A percentile compares a stretch with the other conserved stretches of the same genome.
These are phyloP conservation scores for Fusarium tupiense DNA, from an alignment of 2,329 filamentous ascomycete species.

Conservation along the genomic window DNA sequence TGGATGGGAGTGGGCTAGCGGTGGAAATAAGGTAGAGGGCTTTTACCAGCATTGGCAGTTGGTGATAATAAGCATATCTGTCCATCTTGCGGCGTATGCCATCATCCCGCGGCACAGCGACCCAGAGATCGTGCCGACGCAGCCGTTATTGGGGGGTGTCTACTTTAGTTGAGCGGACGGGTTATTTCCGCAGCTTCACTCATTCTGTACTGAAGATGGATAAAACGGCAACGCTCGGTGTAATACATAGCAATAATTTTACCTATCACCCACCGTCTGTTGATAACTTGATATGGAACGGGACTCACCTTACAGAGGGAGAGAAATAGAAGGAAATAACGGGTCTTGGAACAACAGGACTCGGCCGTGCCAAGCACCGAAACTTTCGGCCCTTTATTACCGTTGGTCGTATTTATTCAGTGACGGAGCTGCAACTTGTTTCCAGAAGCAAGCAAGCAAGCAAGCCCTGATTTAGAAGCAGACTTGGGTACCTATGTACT, in stretches of 20 bases:
- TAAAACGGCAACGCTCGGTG: slow-evolving; percentile 4
- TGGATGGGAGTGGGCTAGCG: neutral
- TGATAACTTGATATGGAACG: neutral
- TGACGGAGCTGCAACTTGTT: neutral
- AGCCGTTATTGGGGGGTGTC: slow-evolving; percentile 39
- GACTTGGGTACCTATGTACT: neutral
- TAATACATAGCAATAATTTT: neutral
- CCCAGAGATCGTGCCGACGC: slow-evolving; percentile 42
- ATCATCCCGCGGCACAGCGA: slow-evolving; percentile 41
- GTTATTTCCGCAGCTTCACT: slow-evolving; percentile 12
- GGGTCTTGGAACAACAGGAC: slow-evolving; percentile 34
- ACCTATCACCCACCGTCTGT: neutral
- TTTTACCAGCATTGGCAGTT: slow-evolving; percentile 15
- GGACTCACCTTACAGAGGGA: neutral
- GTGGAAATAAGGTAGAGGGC: slow-evolving; percentile 12
- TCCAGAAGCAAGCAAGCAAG: neutral
- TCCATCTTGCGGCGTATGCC: slow-evolving; percentile 41
- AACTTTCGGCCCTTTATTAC: slow-evolving; percentile 24
- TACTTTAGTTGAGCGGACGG: slow-evolving; percentile 18
- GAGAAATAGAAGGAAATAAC: slow-evolving; percentile 10
- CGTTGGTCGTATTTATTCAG: neutral
- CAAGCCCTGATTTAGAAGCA: neutral
- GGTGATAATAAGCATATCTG: slow-evolving; percentile 44
- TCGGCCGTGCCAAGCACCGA: slow-evolving; percentile 38
- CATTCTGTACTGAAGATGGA: neutral